Conservation (phyloP, 345 rosid genomes). For the sweet orange (Citrus sinensis) region DVS_A1.0 CM039165.1:36352001-36352500, state of each 20-base stretch:
- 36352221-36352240: conserved; percentile 39
- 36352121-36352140: conserved; percentile 64
- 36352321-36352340: conserved; percentile 53
- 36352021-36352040: conserved; percentile 5
- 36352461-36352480: conserved; percentile 40
- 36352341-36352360: conserved; percentile 45
- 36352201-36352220: conserved; percentile 40
- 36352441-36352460: conserved; percentile 39
- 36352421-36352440: conserved; percentile 30
- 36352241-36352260: conserved; percentile 38
- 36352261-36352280: conserved; percentile 41
- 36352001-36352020: not conserved
- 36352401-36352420: conserved; percentile 24
- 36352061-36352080: conserved; percentile 55
- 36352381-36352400: conserved; percentile 38
- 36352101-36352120: conserved; percentile 58
- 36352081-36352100: conserved; percentile 71
- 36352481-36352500: conserved; percentile 41
- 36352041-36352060: conserved; percentile 49
- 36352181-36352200: conserved; percentile 41
- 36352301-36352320: conserved; percentile 43
- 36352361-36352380: conserved; percentile 39
- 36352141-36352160: conserved; percentile 49
- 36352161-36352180: conserved; percentile 57
- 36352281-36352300: conserved; percentile 31